Percentiles rank a stretch among this genome's conserved stretches.
These are phyloP conservation scores for Rehmannia glutinosa DNA, from an alignment of 257 asterid species.

Conservation along the genomic window DNA sequence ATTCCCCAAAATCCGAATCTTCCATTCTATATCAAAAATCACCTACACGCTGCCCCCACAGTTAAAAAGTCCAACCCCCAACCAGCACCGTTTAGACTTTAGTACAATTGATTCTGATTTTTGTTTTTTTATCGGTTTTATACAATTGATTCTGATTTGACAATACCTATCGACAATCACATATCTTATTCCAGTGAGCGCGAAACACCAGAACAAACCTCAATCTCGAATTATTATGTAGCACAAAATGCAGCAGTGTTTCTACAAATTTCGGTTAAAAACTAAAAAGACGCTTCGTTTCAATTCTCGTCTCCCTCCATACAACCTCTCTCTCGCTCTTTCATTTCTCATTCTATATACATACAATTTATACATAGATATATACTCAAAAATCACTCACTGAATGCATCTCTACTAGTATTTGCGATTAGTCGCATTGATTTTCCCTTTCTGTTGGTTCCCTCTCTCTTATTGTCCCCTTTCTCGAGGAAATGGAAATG, in stretches of 20 bases:
- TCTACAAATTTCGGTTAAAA: not conserved
- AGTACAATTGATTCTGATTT: not conserved
- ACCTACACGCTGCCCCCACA: not conserved
- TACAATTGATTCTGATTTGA: not conserved
- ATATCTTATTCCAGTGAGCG: not conserved
- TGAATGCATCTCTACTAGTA: constrained; percentile 25
- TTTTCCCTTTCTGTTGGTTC: not conserved
- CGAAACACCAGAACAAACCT: not conserved
- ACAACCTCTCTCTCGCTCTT: not conserved
- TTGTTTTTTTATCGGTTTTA: too few species aligned
- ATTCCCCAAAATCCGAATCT: too few species aligned
- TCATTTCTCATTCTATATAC: not conserved
- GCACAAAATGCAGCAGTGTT: not conserved
- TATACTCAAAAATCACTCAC: not conserved
- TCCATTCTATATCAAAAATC: too few species aligned
- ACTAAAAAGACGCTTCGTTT: not conserved
- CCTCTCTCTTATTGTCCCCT: not conserved
- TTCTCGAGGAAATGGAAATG: constrained; percentile 41
- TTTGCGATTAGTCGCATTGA: constrained; percentile 2
- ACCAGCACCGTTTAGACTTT: too few species aligned
- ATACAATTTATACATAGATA: not conserved
- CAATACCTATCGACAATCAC: not conserved
- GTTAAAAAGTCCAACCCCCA: not conserved
- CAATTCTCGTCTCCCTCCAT: not conserved
- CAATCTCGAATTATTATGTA: not conserved